Percentiles rank a stretch among this genome's conserved stretches.
Evolutionary conservation across 805 yeast species (phyloP).

Genomic region (Wickerhamiella slavikovae): DNA sequence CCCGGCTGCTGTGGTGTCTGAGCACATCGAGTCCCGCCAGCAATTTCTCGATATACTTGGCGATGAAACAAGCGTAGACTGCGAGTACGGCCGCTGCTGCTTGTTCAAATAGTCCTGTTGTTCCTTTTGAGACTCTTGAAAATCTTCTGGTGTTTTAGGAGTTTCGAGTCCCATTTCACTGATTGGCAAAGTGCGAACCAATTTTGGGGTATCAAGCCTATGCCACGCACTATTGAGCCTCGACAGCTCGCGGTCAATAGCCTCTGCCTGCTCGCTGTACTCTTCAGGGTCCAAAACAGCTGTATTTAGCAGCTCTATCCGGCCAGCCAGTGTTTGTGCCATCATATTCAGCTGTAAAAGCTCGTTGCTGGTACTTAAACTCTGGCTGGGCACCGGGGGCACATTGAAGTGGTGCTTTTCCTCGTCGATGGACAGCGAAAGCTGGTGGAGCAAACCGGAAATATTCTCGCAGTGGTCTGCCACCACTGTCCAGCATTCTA

Average conservation of each 20-base stretch:
- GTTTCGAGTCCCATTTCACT: too few species aligned
- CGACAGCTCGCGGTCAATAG: too few species aligned
- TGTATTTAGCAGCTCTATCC: conserved; percentile 8
- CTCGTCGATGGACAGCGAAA: conserved; percentile 6
- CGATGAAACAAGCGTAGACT: too few species aligned
- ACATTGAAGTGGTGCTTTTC: conserved; percentile 9
- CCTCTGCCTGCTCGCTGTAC: conserved; percentile 2
- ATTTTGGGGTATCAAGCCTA: conserved; percentile 5
- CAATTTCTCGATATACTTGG: too few species aligned
- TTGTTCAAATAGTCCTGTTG: too few species aligned
- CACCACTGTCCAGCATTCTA: conserved; percentile 11
- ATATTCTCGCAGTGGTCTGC: conserved; percentile 9
- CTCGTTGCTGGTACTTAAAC: not conserved
- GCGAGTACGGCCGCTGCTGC: too few species aligned
- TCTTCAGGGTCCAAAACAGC: conserved; percentile 3
- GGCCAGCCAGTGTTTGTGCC: conserved; percentile 9
- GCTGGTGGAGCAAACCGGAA: conserved; percentile 5
- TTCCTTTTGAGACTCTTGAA: too few species aligned
- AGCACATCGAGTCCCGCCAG: too few species aligned
- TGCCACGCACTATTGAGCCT: too few species aligned
- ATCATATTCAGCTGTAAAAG: conserved; percentile 4
- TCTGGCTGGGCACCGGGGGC: conserved; percentile 2
- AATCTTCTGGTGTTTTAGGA: too few species aligned
- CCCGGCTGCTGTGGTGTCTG: too few species aligned
- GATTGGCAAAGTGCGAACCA: too few species aligned